Conservation (phyloP, 495 filamentous ascomycete genomes). For the Opeltia flavorubescens region DNA sequence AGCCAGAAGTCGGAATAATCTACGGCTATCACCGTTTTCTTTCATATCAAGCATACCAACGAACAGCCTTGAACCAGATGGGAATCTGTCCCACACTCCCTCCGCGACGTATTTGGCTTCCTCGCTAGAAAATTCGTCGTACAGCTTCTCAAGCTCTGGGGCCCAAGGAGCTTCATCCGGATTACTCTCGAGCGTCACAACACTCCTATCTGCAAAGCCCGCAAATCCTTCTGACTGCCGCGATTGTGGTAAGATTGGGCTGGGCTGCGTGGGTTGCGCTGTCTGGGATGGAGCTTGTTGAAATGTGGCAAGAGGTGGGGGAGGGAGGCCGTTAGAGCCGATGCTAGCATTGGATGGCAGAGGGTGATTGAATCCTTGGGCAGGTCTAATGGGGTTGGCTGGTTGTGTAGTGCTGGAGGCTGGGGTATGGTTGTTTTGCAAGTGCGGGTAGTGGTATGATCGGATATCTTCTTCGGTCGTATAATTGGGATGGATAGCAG, state of each 20-base stretch:
- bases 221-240: constrained; percentile 3
- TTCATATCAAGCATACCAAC: constrained; percentile 51
- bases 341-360: constrained; percentile 41
- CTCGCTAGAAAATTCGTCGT: constrained; percentile 68
- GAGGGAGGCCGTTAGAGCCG: constrained; percentile 41
- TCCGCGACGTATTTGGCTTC: constrained; percentile 72
- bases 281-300: constrained; percentile 25
- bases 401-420: constrained; percentile 26
- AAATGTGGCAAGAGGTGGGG: constrained; percentile 44
- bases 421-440: constrained; percentile 24
- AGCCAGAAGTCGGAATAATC: constrained; percentile 8
- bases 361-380: constrained; percentile 26
- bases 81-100: constrained; percentile 89
- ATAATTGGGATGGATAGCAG: constrained; percentile 43
- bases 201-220: constrained; percentile 11
- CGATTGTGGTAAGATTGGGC: constrained; percentile 15
- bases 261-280: constrained; percentile 26
- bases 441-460: constrained; percentile 38
- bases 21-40: background rate
- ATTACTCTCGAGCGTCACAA: constrained; percentile 13
- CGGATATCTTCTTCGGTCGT: constrained; percentile 39
- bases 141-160: constrained; percentile 54
- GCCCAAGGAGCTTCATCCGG: constrained; percentile 41
- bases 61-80: constrained; percentile 71
- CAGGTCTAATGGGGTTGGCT: constrained; percentile 15